A percentile compares a stretch with the other conserved stretches of the same genome.
These are phyloP conservation scores for Diddensiella transvaalensis DNA, from an alignment of 805 yeast genomes.

Conservation along the genomic window DNA sequence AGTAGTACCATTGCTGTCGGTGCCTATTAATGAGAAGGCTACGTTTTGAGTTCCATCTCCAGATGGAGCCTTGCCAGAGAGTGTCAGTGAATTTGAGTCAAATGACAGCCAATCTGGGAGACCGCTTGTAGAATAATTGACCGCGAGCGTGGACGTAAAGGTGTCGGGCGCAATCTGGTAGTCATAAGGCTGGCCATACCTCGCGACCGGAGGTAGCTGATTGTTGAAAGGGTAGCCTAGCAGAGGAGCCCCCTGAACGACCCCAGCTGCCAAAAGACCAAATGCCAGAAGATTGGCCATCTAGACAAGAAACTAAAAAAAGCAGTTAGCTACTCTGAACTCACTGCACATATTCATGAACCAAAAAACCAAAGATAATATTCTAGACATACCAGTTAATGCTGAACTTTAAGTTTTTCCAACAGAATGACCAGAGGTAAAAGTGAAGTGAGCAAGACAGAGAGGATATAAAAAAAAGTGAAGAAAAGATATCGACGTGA, in stretches of 20 bases:
- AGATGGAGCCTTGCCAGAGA: constrained; percentile 60
- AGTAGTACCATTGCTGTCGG: constrained; percentile 51
- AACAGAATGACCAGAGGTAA: neutral
- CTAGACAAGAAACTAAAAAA: neutral
- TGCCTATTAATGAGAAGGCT: constrained; percentile 56
- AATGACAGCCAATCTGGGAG: constrained; percentile 80
- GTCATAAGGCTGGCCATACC: constrained; percentile 55
- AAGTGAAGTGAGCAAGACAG: neutral
- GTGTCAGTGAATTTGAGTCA: constrained; percentile 54
- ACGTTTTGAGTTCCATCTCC: constrained; percentile 45
- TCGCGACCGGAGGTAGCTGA: constrained; percentile 87
- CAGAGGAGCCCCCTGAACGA: constrained; percentile 44
- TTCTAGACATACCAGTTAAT: neutral
- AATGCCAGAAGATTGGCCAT: constrained; percentile 8
- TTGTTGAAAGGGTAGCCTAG: constrained; percentile 73
- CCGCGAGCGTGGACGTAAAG: constrained; percentile 42
- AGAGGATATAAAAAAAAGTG: no score
- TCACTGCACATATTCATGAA: no score
- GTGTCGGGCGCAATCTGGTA: constrained; percentile 73
- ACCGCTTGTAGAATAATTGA: constrained; percentile 53
- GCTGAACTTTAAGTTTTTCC: neutral
- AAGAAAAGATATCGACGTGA: no score
- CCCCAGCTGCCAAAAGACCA: constrained; percentile 13
- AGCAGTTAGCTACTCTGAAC: neutral
- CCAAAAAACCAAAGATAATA: neutral